A percentile compares a stretch with the other conserved stretches of the same genome.
Evolutionary conservation across 2,329 filamentous ascomycete genomes (phyloP).

Genomic region (Colletotrichum zoysiae): DNA sequence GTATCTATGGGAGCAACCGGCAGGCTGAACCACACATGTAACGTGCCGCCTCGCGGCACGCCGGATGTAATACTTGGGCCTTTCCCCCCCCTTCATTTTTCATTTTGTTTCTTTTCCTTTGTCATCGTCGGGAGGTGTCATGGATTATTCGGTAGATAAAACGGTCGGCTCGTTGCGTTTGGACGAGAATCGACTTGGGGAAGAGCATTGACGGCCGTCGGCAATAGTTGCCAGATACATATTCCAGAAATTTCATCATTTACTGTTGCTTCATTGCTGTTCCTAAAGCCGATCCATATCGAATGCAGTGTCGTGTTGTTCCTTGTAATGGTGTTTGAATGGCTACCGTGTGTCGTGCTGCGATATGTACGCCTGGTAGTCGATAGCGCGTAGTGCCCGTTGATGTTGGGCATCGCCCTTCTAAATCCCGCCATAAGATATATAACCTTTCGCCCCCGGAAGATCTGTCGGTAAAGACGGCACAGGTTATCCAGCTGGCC

Average conservation of each 20-base stretch:
- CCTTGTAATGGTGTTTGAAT: background rate
- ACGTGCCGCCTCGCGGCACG: background rate
- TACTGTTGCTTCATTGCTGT: slow-evolving; percentile 16
- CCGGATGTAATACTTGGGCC: slow-evolving; percentile 23
- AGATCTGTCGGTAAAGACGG: slow-evolving; percentile 19
- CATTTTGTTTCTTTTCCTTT: background rate
- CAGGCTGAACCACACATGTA: slow-evolving; percentile 12
- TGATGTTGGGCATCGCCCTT: background rate
- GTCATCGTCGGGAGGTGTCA: slow-evolving; percentile 33
- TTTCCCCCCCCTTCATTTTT: background rate
- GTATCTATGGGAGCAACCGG: slow-evolving; percentile 25
- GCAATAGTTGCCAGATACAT: slow-evolving; percentile 31
- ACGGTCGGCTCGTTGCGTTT: slow-evolving; percentile 28
- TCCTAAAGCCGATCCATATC: slow-evolving; percentile 7
- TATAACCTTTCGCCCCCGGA: background rate
- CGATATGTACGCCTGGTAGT: background rate
- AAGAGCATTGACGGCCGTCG: slow-evolving; percentile 23
- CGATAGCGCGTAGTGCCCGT: background rate
- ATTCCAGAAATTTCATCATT: background rate
- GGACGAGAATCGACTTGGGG: slow-evolving; percentile 22
- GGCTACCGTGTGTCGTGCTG: background rate
- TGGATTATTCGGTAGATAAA: slow-evolving; percentile 37
- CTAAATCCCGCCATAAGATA: background rate
- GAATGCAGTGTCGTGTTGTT: background rate
- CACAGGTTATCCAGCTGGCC: slow-evolving; percentile 10